Evolutionary conservation across 2,329 filamentous ascomycete genomes (phyloP).

Genomic region (Beauveria sp.): DNA sequence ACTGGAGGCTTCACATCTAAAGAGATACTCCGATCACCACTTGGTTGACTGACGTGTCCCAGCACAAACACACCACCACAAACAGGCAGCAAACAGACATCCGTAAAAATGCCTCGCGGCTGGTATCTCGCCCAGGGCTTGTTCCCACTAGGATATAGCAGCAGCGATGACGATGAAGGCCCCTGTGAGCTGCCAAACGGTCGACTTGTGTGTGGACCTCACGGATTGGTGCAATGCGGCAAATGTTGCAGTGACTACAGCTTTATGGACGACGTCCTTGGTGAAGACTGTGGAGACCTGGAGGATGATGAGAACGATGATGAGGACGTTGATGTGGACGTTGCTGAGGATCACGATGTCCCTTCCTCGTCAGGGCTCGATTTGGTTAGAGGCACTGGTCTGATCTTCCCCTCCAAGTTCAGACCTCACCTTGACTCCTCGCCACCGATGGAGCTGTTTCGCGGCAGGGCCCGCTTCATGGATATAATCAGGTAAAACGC

Average conservation of each 20-base stretch:
- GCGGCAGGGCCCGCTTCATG: slow-evolving; percentile 6
- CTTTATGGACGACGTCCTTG: slow-evolving; percentile 23
- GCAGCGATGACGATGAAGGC: slow-evolving; percentile 26
- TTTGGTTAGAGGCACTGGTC: not conserved
- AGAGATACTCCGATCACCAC: no score
- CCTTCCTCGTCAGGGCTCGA: not conserved
- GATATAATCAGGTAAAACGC: slow-evolving; percentile 15
- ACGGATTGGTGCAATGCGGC: slow-evolving; percentile 24
- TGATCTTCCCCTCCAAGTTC: slow-evolving; percentile 20
- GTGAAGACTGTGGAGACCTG: slow-evolving; percentile 15
- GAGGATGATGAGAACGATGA: slow-evolving; percentile 2
- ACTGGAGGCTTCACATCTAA: no score
- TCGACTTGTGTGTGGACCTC: slow-evolving; percentile 27
- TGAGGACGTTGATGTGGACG: not conserved
- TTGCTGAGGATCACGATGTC: not conserved
- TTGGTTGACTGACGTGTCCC: no score
- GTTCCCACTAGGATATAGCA: slow-evolving; percentile 10
- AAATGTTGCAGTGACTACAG: slow-evolving; percentile 29
- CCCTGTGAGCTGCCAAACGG: slow-evolving; percentile 27
- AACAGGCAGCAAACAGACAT: not conserved
- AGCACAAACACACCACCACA: not conserved
- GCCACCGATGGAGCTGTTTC: slow-evolving; percentile 22
- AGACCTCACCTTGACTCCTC: no score
- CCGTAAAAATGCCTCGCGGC: slow-evolving; percentile 9
- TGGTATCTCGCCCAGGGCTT: slow-evolving; percentile 12